Base-by-base conservation (phyloP, 169 alveolate species). In the Plasmodium fragile region DNA sequence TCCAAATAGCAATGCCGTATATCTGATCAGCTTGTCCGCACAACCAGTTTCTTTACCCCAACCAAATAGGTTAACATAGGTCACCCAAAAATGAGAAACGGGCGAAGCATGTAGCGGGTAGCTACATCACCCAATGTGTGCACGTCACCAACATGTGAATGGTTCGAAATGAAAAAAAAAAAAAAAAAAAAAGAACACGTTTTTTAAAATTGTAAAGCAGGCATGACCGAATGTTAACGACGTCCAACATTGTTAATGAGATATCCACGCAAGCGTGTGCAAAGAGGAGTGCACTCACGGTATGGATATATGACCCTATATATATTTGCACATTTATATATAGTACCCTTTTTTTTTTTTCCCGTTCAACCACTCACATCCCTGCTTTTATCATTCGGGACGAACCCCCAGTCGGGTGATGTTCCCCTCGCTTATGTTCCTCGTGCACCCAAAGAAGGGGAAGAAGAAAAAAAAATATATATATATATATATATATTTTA, bases 311-410 rank as follows among this genome's bases (percentile, higher is more conserved):
- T 18, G 32, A 13, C 30, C 36, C 13, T 22, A 3, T 65, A 65
- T 65, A 65, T 65, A 49, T 49, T 18, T 49, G 59, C 59, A 49
- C 59, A 49, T 49, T 49, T 49, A 49, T 49, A 49, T 49, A 22
- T 49, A 49, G 18, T 49, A 13, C 16, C 11, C 11, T 45, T 45
- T 45, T 75, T 75, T 75, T 75, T 41, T 49, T 49, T 49, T 45
- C 36, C 1, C 13, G 13, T 25, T 59, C 73, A 18, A 59, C 73
- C 25, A 59, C 34, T 59, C 36, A 25, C 11, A 18, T 59, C 73
- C 73, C 73, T 59, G 25, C 34, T n/a, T 59, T 59, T 59, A 59
- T 59, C 32, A n/a, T 59, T 59, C 73, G 73, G 73, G 11, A 59
- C 8, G 34, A 59, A 59, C 13, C 25, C 25, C 25, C 25, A 10